phyloP scores from a whole-genome alignment of 2,329 filamentous ascomycete species.

The Alternaria panax region DNA sequence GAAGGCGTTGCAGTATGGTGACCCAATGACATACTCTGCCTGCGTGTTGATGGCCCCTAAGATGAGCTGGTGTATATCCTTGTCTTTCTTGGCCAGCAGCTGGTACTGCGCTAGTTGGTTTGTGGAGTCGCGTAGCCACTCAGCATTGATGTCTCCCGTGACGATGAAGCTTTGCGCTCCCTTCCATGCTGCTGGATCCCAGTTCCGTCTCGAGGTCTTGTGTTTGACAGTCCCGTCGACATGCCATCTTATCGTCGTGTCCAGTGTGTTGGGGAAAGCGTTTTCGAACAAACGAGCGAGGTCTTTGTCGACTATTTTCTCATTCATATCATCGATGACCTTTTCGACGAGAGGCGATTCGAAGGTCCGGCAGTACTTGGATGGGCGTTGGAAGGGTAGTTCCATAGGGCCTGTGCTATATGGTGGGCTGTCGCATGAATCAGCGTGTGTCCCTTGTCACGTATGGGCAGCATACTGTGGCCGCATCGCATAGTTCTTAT shows the following conservation, averaged over 20 bases:
- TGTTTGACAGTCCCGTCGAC: constrained; percentile 64
- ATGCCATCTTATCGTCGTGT: constrained; percentile 90
- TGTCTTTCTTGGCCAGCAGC: constrained; percentile 79
- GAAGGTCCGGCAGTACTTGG: constrained; percentile 85
- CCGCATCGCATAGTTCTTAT: constrained; percentile 65
- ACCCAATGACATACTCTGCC: constrained; percentile 90
- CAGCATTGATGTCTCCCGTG: constrained; percentile 89
- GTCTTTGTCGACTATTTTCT: constrained; percentile 82
- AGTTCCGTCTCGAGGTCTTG: constrained; percentile 48
- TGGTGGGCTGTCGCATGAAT: constrained; percentile 66
- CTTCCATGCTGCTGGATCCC: constrained; percentile 69
- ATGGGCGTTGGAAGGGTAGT: constrained; percentile 87
- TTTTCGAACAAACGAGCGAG: constrained; percentile 94
- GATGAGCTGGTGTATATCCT: constrained; percentile 78
- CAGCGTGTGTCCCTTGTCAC: background rate
- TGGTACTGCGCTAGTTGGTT: constrained; percentile 96
- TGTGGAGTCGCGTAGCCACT: constrained; percentile 91
- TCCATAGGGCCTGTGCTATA: constrained; percentile 79
- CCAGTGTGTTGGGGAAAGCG: constrained; percentile 88
- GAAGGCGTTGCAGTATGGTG: constrained; percentile 98
- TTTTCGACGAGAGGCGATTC: constrained; percentile 84
- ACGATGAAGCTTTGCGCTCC: constrained; percentile 92
- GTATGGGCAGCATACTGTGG: constrained; percentile 62
- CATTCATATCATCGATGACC: constrained; percentile 83
- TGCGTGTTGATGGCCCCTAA: constrained; percentile 96